Evolutionary conservation across 2,329 filamentous ascomycete genomes (phyloP), one percentile per base, ranked within the genome.

Genomic region (Dactylella cylindrospora): DNA sequence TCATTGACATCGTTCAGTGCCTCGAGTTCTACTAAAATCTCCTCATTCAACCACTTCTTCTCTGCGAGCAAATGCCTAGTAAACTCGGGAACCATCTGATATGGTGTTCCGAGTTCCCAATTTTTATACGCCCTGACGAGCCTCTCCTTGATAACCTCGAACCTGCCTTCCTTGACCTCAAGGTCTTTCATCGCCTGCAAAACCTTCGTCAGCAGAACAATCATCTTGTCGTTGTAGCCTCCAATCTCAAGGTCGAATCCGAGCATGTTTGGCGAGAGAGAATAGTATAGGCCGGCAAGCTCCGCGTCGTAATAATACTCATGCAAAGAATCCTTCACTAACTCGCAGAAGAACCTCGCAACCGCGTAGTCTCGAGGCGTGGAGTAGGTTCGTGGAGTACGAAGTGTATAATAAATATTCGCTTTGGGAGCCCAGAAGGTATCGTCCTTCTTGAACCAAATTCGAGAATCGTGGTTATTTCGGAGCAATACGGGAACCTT

Each of bases 391-490:
- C 95, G 74, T 0, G 90, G 86, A 59, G 85, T 95, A 68, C 66
- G 62, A 15, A 94, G 79, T 67, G 84, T 88, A 66, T 95, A 82
- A 66, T 90, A 81, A 13, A 97, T 77, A 59, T 90, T 93, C 2
- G 88, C 93, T 73, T 95, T 95, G 6, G 93, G 93, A 7, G 97
- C 93, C 90, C 91, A 97, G 74, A 97, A 98, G 0, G 85, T 90
- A 68, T 98, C 93, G 69, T 98, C 93, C 74, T 97, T 97, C 77
- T 98, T 98, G 78, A 84, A 96, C 93, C 93, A 98, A 2, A 88
- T 85, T 23, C 90, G 84, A 0, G 88, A 84, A 26, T 83, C 76
- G 4, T 84, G 79, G 67, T 96, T 91, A 68, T 95, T 90, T 67
- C 90, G 84, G 65, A 98, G 85, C 19, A 98, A 78, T 62, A 84